These are phyloP conservation scores for Ceratocystis destructans DNA, from an alignment of 2,329 filamentous ascomycete species.

Conservation along the genomic window DNA sequence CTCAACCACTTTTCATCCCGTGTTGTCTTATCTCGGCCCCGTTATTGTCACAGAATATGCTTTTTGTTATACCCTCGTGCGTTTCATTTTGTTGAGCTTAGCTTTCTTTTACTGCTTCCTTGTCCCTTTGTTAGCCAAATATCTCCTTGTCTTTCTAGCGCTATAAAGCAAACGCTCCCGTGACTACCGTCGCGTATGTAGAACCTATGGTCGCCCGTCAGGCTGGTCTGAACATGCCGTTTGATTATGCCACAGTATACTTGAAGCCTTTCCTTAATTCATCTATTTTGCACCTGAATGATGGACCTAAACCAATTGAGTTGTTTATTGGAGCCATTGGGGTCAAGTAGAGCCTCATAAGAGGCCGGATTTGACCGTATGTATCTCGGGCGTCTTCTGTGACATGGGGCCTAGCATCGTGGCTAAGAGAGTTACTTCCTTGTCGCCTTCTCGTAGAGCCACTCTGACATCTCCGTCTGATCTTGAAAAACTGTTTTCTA, in stretches of 20 bases:
- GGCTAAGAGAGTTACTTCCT: neutral
- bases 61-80: constrained; percentile 5
- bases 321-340: neutral
- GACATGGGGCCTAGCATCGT: neutral
- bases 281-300: neutral
- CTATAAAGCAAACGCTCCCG: neutral
- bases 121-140: neutral
- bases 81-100: neutral
- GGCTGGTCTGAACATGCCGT: neutral
- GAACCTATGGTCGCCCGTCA: neutral
- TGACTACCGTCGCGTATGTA: neutral
- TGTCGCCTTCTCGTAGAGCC: too few relatives aligned
- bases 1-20: neutral
- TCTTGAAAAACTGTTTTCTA: too few relatives aligned
- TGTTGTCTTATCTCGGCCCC: neutral
- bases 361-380: neutral
- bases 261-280: too few relatives aligned
- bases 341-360: neutral
- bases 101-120: neutral
- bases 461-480: too few relatives aligned
- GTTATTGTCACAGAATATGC: neutral
- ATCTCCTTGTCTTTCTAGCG: neutral
- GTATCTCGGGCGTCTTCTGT: neutral
- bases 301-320: neutral
- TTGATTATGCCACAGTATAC: too few relatives aligned